Percentiles rank a stretch among this genome's conserved stretches.
Evolutionary conservation across 768 basidiomycete species (phyloP).

Genomic region (Exsudoporus frostii): DNA sequence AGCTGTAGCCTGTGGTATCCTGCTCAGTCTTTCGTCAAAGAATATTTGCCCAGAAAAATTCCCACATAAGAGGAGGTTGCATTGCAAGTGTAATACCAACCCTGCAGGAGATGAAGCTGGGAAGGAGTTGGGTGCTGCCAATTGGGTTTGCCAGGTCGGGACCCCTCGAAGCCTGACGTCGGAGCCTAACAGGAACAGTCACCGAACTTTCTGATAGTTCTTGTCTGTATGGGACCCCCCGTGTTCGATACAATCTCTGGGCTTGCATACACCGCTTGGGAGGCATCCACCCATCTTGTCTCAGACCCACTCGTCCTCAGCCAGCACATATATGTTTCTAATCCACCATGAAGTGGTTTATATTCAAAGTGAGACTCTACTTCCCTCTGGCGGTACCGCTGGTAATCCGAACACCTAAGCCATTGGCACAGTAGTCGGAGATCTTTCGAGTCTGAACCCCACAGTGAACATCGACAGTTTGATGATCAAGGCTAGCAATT

Average conservation of each 20-base stretch:
- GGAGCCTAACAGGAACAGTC: conserved; percentile 37
- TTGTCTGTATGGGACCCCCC: conserved; percentile 39
- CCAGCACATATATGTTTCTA: conserved; percentile 57
- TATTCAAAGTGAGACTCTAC: conserved; percentile 59
- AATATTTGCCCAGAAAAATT: too few relatives aligned
- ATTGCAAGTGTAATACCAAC: too few relatives aligned
- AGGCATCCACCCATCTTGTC: conserved; percentile 1
- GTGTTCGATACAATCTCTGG: conserved; percentile 32
- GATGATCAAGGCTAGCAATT: conserved; percentile 40
- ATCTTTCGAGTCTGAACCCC: conserved; percentile 42
- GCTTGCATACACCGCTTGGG: conserved; percentile 32
- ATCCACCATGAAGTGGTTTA: conserved; percentile 40
- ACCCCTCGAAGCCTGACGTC: too few relatives aligned
- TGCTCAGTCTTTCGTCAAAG: too few relatives aligned
- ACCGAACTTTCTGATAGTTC: too few relatives aligned
- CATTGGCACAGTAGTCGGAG: conserved; percentile 41
- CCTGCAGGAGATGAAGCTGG: too few relatives aligned
- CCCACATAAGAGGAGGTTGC: too few relatives aligned
- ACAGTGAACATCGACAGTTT: conserved; percentile 54
- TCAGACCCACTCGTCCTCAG: conserved; percentile 30
- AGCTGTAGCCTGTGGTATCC: too few relatives aligned
- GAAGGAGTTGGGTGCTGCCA: too few relatives aligned
- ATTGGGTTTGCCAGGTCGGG: too few relatives aligned
- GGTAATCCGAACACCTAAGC: conserved; percentile 47
- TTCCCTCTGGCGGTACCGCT: conserved; percentile 24